Conservation (phyloP, 176 grass and related monocot genomes). For the Oropetium thomaeum region DNA sequence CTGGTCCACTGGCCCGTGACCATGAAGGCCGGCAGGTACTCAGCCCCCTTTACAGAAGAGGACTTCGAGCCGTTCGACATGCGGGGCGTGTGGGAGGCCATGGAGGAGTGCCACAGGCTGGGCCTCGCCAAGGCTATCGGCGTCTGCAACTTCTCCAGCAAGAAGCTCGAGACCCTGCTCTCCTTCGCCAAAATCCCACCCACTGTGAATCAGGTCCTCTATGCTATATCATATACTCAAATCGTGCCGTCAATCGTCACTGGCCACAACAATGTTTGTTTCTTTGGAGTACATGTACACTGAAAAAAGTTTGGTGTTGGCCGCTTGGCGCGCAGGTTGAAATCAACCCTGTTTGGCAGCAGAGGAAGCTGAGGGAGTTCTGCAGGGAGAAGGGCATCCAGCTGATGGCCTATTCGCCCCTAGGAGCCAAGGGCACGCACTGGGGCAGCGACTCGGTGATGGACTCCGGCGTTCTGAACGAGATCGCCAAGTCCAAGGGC, state of each 20-base stretch:
- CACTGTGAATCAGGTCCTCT: conserved; percentile 43
- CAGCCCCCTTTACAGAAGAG: conserved; percentile 34
- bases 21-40: conserved; percentile 43
- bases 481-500: conserved; percentile 53
- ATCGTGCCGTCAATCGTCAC: background rate
- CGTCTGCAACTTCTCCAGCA: conserved; percentile 63
- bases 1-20: conserved; percentile 53
- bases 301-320: background rate
- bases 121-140: conserved; percentile 56
- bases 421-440: conserved; percentile 59
- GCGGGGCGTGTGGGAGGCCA: conserved; percentile 50
- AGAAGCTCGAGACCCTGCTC: conserved; percentile 44
- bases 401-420: conserved; percentile 64
- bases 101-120: conserved; percentile 61
- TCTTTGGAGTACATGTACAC: background rate
- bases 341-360: conserved; percentile 74
- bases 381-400: conserved; percentile 57
- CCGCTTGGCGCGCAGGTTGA: conserved; percentile 48
- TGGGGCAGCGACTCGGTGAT: conserved; percentile 75
- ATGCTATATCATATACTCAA: background rate
- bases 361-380: conserved; percentile 64
- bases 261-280: background rate
- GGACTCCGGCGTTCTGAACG: conserved; percentile 40
- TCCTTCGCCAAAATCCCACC: conserved; percentile 49
- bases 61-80: conserved; percentile 52